Base-by-base conservation (phyloP, 2,329 filamentous ascomycete species). In the Capronia epimyces region DNA sequence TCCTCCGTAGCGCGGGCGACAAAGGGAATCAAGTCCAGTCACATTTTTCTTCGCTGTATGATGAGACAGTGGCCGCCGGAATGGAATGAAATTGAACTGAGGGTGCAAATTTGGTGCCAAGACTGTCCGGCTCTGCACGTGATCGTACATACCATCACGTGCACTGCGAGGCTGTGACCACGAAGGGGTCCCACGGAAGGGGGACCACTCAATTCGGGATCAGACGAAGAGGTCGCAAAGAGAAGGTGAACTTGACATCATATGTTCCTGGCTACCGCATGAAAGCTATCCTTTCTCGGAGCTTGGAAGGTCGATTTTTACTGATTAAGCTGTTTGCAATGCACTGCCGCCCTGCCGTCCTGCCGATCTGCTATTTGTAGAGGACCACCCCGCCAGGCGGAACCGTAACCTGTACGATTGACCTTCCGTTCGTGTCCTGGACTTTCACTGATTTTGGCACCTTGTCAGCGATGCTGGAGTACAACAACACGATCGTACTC, bases 361-460 rank as follows among this genome's bases (percentile, higher is more conserved):
- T n/a, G n/a, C n/a, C n/a, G n/a, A n/a, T 15, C 41, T 5, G 18
- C n/a, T 32, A 50, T 25, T 50, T 50, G 32, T 50, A 50, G 22
- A 50, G 24, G 7, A 40, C 31, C 2, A 50, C 48, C 16, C 48
- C 48, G 2, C 48, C 48, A 18, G 42, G 22, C 13, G 31, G 32
- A 3, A 50, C 48, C 25, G 31, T 45, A 10, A 50, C 31, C 24
- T 45, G 21, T 3, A 41, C 48, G 7, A 40, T 24, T 9, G 41
- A 39, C 32, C 48, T 50, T 10, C 48, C 48, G 32, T 44, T 50
- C n/a, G 20, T 24, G n/a, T n/a, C 32, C 24, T 45, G 13, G 13
- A 50, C 42, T 6, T 9, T 24, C 10, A 50, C n/a, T 21, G 29
- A 20, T 15, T 36, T 5, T 10, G 48, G 16, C n/a, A 45, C 25